These are phyloP conservation scores for Phaeotremella fagi DNA, from an alignment of 768 basidiomycete genomes.

Conservation along the genomic window DNA sequence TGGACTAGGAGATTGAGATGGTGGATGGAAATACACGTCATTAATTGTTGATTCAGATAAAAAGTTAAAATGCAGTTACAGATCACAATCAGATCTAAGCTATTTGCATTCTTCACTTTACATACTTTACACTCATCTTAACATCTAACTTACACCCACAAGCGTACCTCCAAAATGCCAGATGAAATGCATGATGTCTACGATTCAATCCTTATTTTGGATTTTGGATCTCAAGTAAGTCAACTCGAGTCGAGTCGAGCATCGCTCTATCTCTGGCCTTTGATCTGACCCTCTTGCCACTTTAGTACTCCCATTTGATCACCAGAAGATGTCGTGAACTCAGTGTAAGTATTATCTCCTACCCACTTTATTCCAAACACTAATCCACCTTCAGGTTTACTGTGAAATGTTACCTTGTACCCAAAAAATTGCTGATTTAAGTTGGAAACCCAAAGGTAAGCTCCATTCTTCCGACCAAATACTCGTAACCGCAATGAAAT, in stretches of 20 bases:
- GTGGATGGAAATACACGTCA: background rate
- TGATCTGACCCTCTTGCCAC: no score
- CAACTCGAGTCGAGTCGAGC: no score
- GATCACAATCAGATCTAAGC: no score
- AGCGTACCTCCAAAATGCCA: conserved; percentile 6
- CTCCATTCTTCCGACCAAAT: background rate
- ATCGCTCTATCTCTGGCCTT: no score
- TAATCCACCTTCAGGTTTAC: conserved; percentile 52
- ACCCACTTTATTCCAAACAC: background rate
- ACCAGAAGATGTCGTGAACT: conserved; percentile 95
- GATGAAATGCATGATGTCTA: conserved; percentile 87
- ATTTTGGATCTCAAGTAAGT: conserved; percentile 90
- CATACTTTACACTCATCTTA: no score
- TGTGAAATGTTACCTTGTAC: conserved; percentile 98
- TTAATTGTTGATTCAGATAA: background rate
- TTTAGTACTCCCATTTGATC: conserved; percentile 94
- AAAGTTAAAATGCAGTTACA: no score
- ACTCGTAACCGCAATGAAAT: background rate
- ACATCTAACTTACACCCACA: background rate
- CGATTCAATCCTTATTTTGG: conserved; percentile 90
- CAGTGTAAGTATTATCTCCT: conserved; percentile 56
- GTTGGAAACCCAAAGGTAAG: conserved; percentile 89
- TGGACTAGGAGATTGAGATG: no score
- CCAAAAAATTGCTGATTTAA: conserved; percentile 74
- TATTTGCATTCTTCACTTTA: no score